phyloP scores from a whole-genome alignment of 257 asterid species.

The Echites panduratus region DNA sequence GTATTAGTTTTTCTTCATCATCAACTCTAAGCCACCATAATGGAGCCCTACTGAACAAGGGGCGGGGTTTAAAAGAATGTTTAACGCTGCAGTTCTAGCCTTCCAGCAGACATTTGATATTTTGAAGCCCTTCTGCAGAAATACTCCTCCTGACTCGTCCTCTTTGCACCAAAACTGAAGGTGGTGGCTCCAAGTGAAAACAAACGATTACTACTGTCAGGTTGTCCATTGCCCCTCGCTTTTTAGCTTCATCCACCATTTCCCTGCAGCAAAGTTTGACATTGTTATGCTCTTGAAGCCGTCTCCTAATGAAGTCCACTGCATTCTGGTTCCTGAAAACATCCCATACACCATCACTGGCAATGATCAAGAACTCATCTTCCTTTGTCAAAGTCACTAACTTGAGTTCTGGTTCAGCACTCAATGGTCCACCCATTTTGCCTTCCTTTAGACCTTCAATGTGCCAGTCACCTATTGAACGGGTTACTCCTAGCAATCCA shows the following conservation, averaged over 20 bases:
- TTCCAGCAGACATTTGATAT: constrained; percentile 55
- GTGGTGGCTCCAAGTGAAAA: constrained; percentile 71
- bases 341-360: constrained; percentile 90
- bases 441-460: constrained; percentile 71
- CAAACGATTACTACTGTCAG: constrained; percentile 72
- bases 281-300: constrained; percentile 74
- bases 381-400: constrained; percentile 58
- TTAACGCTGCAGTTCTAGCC: constrained; percentile 28
- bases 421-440: constrained; percentile 62
- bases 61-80: no score
- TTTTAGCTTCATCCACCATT: constrained; percentile 76
- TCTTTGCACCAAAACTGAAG: constrained; percentile 37
- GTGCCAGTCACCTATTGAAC: constrained; percentile 94
- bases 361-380: constrained; percentile 83
- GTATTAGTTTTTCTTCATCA: constrained; percentile 18
- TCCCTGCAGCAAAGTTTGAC: constrained; percentile 74
- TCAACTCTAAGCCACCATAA: constrained; percentile 1
- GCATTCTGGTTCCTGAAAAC: constrained; percentile 82
- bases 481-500: constrained; percentile 69
- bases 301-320: constrained; percentile 68
- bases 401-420: constrained; percentile 87
- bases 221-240: constrained; percentile 66
- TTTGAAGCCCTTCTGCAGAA: constrained; percentile 78
- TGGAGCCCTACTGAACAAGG: background rate
- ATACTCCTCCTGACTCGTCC: constrained; percentile 61